Percentiles rank a stretch among this genome's conserved stretches.
Conservation (phyloP, 805 yeast species). For the Yamadazyma kitorensis region DNA sequence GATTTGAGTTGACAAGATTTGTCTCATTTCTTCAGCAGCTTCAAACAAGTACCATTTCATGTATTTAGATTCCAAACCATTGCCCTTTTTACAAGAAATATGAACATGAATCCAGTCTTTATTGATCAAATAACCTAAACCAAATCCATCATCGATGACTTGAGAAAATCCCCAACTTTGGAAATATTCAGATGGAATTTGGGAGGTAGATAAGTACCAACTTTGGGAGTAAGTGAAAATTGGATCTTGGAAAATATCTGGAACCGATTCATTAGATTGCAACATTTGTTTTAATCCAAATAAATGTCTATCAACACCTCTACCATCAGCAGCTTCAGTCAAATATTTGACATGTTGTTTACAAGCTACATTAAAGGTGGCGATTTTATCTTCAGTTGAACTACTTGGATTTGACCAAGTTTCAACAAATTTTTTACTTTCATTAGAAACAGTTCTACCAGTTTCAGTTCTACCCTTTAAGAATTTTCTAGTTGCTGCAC, state of each 20-base stretch:
- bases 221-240: conserved; percentile 70
- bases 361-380: conserved; percentile 68
- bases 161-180: conserved; percentile 97
- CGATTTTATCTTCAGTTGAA: conserved; percentile 53
- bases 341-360: conserved; percentile 73
- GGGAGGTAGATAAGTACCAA: conserved; percentile 90
- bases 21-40: conserved; percentile 80
- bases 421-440: conserved; percentile 65
- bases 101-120: conserved; percentile 82
- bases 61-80: conserved; percentile 53
- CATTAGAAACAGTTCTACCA: conserved; percentile 77
- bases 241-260: conserved; percentile 73
- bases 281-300: conserved; percentile 81
- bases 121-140: conserved; percentile 90
- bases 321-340: conserved; percentile 75
- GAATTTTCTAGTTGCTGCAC: conserved; percentile 90
- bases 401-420: conserved; percentile 63
- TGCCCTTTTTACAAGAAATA: conserved; percentile 68
- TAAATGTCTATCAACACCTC: conserved; percentile 91
- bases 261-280: conserved; percentile 54
- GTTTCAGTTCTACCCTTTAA: conserved; percentile 94
- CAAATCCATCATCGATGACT: conserved; percentile 90
- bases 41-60: conserved; percentile 67
- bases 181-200: conserved; percentile 73
- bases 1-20: conserved; percentile 48